A percentile compares a stretch with the other conserved stretches of the same genome.
Conservation (phyloP, 331 rosid species). For the Quercus phellos region DNA sequence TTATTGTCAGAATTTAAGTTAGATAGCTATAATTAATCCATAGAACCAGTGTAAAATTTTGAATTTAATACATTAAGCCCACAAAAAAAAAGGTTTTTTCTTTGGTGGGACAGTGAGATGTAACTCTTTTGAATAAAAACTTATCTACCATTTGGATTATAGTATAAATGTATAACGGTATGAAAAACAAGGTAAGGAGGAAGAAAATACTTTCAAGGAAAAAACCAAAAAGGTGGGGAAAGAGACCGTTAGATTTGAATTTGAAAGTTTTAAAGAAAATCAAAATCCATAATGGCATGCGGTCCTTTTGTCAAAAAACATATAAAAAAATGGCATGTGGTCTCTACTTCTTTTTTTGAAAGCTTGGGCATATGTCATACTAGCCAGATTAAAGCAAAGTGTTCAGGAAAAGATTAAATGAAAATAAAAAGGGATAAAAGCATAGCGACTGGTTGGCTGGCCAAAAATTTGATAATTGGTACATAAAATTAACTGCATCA, state of each 20-base stretch:
- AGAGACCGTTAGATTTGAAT: slow-evolving; percentile 62
- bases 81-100: background rate
- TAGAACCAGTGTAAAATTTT: background rate
- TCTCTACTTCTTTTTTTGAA: slow-evolving; percentile 4
- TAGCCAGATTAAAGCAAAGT: slow-evolving; percentile 12
- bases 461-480: too few species aligned
- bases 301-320: slow-evolving; percentile 1
- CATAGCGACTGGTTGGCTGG: slow-evolving; percentile 29
- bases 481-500: too few species aligned
- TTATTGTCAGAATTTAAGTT: too few species aligned
- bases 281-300: slow-evolving; percentile 16
- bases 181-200: background rate
- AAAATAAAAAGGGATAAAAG: slow-evolving; percentile 6
- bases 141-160: too few species aligned
- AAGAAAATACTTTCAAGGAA: background rate
- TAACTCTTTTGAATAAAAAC: too few species aligned
- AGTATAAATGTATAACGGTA: background rate
- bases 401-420: background rate
- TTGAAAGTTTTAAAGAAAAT: slow-evolving; percentile 31
- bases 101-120: too few species aligned
- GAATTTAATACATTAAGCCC: background rate
- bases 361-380: slow-evolving; percentile 15
- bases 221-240: slow-evolving; percentile 24
- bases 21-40: too few species aligned
- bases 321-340: background rate